A percentile compares a stretch with the other conserved stretches of the same genome.
These are phyloP conservation scores for Apiotrichum porosum DNA, from an alignment of 1,284 basidiomycete genomes.

Conservation along the genomic window DNA sequence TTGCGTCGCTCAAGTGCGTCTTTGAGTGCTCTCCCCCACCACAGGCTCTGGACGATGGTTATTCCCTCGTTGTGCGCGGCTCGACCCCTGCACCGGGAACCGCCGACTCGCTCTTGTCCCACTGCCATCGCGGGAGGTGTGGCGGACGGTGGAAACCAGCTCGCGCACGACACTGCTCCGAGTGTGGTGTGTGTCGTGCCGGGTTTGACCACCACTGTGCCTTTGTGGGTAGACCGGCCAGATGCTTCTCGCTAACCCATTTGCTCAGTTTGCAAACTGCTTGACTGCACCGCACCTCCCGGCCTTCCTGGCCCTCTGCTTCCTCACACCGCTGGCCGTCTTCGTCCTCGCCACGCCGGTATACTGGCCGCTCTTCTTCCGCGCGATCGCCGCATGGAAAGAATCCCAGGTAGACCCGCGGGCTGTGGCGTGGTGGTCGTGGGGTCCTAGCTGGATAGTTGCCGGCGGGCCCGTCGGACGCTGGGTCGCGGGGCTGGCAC, in stretches of 20 bases:
- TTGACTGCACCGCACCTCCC: constrained; percentile 38
- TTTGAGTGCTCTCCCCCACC: constrained; percentile 31
- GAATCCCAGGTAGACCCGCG: neutral
- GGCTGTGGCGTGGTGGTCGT: constrained; percentile 30
- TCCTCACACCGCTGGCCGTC: constrained; percentile 24
- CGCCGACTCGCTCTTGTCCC: neutral
- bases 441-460: constrained; percentile 28
- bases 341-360: constrained; percentile 24
- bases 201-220: constrained; percentile 46
- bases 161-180: constrained; percentile 40
- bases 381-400: constrained; percentile 20
- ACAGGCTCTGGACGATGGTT: neutral
- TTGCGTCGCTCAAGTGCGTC: constrained; percentile 13
- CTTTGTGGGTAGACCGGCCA: constrained; percentile 36
- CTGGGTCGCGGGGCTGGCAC: constrained; percentile 22
- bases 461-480: constrained; percentile 38
- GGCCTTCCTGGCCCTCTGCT: constrained; percentile 28
- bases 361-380: constrained; percentile 7
- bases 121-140: constrained; percentile 1
- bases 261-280: constrained; percentile 41
- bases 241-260: too few relatives aligned
- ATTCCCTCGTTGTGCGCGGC: neutral
- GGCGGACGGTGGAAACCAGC: constrained; percentile 38
- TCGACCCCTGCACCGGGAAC: neutral
- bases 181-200: constrained; percentile 38